Percentiles rank a stretch among this genome's conserved stretches.
These are phyloP conservation scores for Aspergillus wentii DNA, from an alignment of 495 filamentous ascomycete genomes.

Conservation along the genomic window DNA sequence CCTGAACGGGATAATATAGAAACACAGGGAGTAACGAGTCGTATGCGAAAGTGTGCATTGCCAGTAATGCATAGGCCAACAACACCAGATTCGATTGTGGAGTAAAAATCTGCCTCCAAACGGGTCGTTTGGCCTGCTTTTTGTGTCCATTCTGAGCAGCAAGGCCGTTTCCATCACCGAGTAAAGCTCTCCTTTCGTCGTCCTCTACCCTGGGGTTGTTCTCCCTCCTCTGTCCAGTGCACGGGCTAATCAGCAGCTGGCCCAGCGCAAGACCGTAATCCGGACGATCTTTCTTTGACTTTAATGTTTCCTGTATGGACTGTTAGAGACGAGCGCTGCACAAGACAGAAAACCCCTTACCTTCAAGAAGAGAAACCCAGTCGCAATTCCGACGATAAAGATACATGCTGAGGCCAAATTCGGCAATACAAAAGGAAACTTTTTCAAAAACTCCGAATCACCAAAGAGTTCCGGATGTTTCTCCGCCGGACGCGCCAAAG, in stretches of 20 bases:
- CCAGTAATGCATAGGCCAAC: constrained; percentile 66
- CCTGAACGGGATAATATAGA: constrained; percentile 64
- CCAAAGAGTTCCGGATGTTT: constrained; percentile 68
- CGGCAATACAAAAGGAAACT: constrained; percentile 76
- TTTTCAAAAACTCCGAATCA: constrained; percentile 57
- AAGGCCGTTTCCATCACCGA: constrained; percentile 6
- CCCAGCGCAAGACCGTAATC: constrained; percentile 72
- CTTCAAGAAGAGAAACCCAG: constrained; percentile 66
- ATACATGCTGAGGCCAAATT: constrained; percentile 70
- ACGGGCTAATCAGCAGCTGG: constrained; percentile 31
- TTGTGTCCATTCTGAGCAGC: constrained; percentile 8
- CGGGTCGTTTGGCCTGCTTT: constrained; percentile 30
- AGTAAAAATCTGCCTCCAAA: constrained; percentile 64
- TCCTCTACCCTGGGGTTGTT: constrained; percentile 13
- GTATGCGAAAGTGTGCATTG: constrained; percentile 71
- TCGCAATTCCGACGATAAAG: constrained; percentile 67
- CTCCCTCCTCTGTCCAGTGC: constrained; percentile 17
- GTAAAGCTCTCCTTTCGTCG: constrained; percentile 38
- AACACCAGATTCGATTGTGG: constrained; percentile 73
- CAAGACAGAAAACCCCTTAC: constrained; percentile 13
- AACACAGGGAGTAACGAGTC: constrained; percentile 81
- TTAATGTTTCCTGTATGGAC: constrained; percentile 61
- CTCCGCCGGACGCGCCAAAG: constrained; percentile 69
- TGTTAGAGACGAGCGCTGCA: constrained; percentile 5
- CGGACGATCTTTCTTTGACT: constrained; percentile 51